These are phyloP conservation scores for Suillus luteus DNA, from an alignment of 768 basidiomycete species.

Conservation along the genomic window DNA sequence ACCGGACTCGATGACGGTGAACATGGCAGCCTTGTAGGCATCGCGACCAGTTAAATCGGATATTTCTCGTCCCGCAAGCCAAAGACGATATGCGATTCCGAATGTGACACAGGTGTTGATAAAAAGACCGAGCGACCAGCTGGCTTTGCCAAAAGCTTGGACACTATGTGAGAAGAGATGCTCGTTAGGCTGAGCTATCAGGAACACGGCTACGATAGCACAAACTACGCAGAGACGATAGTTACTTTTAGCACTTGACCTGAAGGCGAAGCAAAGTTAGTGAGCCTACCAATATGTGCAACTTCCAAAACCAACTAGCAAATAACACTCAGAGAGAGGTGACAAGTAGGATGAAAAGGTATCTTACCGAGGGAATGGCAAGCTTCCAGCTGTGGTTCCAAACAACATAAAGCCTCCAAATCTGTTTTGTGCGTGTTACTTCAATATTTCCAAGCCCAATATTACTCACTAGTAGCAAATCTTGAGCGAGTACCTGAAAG, in stretches of 20 bases:
- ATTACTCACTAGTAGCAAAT: constrained; percentile 10
- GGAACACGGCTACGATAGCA: constrained; percentile 5
- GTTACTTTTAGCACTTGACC: neutral
- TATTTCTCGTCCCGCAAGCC: constrained; percentile 10
- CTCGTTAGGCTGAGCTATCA: constrained; percentile 2
- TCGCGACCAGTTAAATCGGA: neutral
- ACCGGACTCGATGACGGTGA: constrained; percentile 25
- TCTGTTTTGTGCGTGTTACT: constrained; percentile 8
- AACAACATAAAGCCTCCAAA: constrained; percentile 15
- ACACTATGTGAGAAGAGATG: constrained; percentile 9
- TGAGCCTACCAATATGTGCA: constrained; percentile 7
- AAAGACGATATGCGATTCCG: constrained; percentile 21
- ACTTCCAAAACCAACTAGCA: constrained; percentile 10
- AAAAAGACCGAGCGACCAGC: constrained; percentile 19
- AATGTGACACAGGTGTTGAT: constrained; percentile 17
- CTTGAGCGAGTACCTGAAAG: constrained; percentile 11
- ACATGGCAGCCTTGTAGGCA: constrained; percentile 17
- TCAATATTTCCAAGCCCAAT: neutral
- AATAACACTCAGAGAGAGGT: neutral
- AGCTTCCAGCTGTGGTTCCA: constrained; percentile 11
- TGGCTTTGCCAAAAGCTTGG: constrained; percentile 13
- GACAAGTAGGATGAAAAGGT: neutral
- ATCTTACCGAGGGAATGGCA: constrained; percentile 3
- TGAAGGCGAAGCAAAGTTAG: neutral
- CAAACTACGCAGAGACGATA: constrained; percentile 2